phyloP scores from a whole-genome alignment of 75 land plant genomes.

The Ceratopteris richardii region DNA sequence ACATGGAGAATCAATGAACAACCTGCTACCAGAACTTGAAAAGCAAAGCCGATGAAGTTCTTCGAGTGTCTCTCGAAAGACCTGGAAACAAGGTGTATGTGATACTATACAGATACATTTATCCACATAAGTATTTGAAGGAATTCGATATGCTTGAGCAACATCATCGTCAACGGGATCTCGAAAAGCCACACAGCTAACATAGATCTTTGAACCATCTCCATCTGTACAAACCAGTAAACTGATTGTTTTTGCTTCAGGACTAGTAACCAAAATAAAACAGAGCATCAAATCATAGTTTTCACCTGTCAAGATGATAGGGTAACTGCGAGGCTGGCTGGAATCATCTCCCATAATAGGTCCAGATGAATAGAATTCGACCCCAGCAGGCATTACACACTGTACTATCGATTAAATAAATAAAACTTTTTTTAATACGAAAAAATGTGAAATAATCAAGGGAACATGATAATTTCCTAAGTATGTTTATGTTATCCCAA shows the following conservation, averaged over 20 bases:
- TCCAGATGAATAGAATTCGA: conserved; percentile 65
- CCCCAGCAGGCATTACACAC: conserved; percentile 96
- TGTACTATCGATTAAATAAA: conserved; percentile 21
- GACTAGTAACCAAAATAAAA: background rate
- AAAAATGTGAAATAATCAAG: conserved; percentile 3
- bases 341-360: conserved; percentile 40
- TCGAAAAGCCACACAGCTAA: conserved; percentile 93
- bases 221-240: conserved; percentile 55
- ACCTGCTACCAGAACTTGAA: conserved; percentile 81
- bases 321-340: conserved; percentile 77
- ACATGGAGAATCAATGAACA: too few relatives aligned
- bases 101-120: conserved; percentile 96
- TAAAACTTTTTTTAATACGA: background rate
- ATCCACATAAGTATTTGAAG: conserved; percentile 82
- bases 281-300: background rate
- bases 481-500: too few relatives aligned
- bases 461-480: too few relatives aligned
- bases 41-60: conserved; percentile 81
- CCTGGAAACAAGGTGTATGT: conserved; percentile 66
- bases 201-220: conserved; percentile 94
- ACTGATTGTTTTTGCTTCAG: background rate
- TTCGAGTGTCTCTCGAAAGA: conserved; percentile 65
- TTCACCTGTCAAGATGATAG: conserved; percentile 84
- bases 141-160: conserved; percentile 81
- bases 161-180: conserved; percentile 94